Evolutionary conservation across 495 filamentous ascomycete species (phyloP).

Genomic region (Xanthoparmelia taractica): DNA sequence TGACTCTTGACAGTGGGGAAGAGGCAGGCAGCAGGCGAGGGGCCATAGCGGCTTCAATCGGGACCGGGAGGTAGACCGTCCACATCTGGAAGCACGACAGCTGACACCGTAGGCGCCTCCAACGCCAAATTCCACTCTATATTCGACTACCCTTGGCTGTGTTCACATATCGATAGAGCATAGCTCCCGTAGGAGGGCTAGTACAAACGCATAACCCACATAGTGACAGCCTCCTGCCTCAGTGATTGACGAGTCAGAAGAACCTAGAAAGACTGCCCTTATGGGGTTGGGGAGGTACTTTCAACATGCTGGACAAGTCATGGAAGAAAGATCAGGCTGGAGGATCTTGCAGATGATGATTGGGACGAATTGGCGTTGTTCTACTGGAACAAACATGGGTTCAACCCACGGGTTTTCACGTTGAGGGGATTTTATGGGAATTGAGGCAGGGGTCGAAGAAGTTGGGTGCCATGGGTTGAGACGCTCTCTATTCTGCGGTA

Average conservation of each 20-base stretch:
- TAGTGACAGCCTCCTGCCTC: conserved; percentile 1
- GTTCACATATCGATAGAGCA: neutral
- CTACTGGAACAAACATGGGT: neutral
- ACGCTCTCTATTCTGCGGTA: neutral
- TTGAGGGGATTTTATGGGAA: neutral
- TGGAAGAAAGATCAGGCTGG: neutral
- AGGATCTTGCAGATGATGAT: neutral
- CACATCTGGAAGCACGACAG: neutral
- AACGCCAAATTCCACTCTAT: neutral
- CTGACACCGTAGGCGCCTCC: neutral
- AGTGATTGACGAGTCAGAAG: neutral
- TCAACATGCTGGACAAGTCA: neutral
- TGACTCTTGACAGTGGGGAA: neutral
- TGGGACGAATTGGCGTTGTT: conserved; percentile 5
- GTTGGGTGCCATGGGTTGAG: neutral
- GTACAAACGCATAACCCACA: neutral
- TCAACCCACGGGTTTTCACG: neutral
- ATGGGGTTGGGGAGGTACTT: neutral
- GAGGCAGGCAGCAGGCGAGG: neutral
- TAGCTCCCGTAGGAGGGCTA: no score
- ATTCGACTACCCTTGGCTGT: neutral
- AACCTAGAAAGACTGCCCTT: neutral
- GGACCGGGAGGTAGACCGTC: neutral
- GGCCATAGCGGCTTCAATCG: neutral
- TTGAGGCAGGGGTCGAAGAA: neutral